Conservation (phyloP, 768 basidiomycete genomes). For the Tulasnella sp. region DNA sequence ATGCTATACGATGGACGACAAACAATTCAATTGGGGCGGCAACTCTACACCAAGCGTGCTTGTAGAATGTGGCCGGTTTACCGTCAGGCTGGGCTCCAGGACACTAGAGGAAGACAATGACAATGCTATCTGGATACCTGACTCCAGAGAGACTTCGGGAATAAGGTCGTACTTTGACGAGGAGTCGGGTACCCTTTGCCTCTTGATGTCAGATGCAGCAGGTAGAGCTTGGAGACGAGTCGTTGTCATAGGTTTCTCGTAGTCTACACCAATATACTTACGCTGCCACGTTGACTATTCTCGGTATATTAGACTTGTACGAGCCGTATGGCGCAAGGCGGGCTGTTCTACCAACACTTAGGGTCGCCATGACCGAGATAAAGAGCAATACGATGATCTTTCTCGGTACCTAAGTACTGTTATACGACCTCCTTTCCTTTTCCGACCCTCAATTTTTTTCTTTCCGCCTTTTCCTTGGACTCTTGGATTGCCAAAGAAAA, state of each 20-base stretch:
- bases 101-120: neutral
- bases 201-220: neutral
- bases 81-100: neutral
- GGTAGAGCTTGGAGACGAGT: neutral
- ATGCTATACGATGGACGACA: neutral
- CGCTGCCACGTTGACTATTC: no score
- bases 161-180: neutral
- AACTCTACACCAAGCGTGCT: neutral
- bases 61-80: neutral
- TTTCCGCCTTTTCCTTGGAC: slow-evolving; percentile 52
- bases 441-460: neutral
- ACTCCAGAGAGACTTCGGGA: neutral
- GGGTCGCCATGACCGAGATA: no score
- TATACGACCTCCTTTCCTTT: neutral
- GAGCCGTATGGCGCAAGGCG: no score
- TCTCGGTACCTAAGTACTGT: neutral
- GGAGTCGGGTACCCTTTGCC: neutral
- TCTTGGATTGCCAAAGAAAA: slow-evolving; percentile 71
- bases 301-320: no score
- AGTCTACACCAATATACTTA: neutral
- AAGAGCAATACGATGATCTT: no score
- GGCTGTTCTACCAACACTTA: no score
- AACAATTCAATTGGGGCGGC: neutral
- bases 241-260: neutral
- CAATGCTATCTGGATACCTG: neutral